Evolutionary conservation across 306 rosid species (phyloP), one percentile per base, ranked within the genome.

Genomic region (Glycine latifolia): DNA sequence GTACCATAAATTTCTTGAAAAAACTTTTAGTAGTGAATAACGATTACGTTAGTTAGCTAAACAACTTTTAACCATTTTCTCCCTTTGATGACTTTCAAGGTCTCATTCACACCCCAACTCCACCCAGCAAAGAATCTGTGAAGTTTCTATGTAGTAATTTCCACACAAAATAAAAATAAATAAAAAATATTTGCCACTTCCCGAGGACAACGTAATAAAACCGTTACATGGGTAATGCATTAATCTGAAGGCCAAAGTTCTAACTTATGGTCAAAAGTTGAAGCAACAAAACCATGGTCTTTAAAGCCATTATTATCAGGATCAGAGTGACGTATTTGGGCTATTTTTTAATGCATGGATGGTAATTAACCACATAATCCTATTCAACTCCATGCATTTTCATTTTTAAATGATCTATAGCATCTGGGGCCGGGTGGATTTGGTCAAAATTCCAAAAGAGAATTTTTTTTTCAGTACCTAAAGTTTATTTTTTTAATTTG

Each of bases 221-320:
- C 43, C 1, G 46, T 43, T 53, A 52, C 46, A 60, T 76, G 20
- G 35, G 37, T 68, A 68, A 67, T n/a, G 58, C 54, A 71, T 60
- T 47, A 55, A 66, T 67, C 75, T n/a, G 54, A 79, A 69, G 77
- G 20, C 4, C 7, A 75, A 17, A 33, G 79, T 53, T 79, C 52
- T 80, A 33, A 75, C 15, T 74, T 73, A 84, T 56, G 81, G 78
- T 61, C 33, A 82, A 76, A 82, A 82, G 82, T 76, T 37, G 43
- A 31, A 73, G 50, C 59, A 80, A 79, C 79, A 67, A 72, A 80
- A 41, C 31, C 73, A 43, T 77, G 16, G 49, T 71, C 80, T 41
- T 17, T 11, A 55, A 68, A 67, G 48, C 61, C 70, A 80, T 12
- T 76, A 67, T 54, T 71, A 76, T 76, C 10, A 76, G 47, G 68